Evolutionary conservation across 108 stramenopile genomes (phyloP), one percentile per base, ranked within the genome.

Genomic region (Skeletonema tropicum): DNA sequence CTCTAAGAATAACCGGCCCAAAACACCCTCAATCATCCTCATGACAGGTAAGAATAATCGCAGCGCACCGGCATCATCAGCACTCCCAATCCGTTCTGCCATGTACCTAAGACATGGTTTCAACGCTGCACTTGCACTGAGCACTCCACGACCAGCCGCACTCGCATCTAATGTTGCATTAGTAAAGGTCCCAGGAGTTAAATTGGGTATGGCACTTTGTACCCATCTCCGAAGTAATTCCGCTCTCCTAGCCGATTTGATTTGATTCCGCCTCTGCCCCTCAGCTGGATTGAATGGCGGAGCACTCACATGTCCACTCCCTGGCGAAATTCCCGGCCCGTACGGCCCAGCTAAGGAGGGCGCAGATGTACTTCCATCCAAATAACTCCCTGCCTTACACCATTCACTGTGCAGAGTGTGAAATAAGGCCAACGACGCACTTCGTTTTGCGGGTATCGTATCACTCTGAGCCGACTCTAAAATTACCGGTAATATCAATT

Each of bases 401-500:
- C 82, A 89, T 69, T 93, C 94, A 33, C 73, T 85, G 64, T 75
- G 89, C 36, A 95, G 71, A 13, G 67, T 64, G 49, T 87, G 88
- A 71, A 95, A 95, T 52, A 93, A 83, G 35, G 86, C 85, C 26
- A 95, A 71, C 64, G 80, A 70, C 9, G 89, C 91, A 6, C 80
- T 84, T 19, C 92, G 88, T 61, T 90, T 93, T 25, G 91, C 86
- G 7, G 92, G 84, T 21, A 82, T 85, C 17, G 77, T 75, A 63
- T 95, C 94, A 14, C 85, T 85, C 63, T 95, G 94, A 15, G 90
- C 89, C 63, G 84, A 84, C 70, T 95, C 92, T 71, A 95, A 73
- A 32, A 93, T 25, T 5, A 90, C 85, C 15, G 94, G 94, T 26
- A 92, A 57, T 5, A 92, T 76, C 39, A 95, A 70, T 68, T 91